Percentiles rank a stretch among this genome's conserved stretches.
phyloP scores from a whole-genome alignment of 805 yeast genomes.

The Monosporozyma yasuniensis region DNA sequence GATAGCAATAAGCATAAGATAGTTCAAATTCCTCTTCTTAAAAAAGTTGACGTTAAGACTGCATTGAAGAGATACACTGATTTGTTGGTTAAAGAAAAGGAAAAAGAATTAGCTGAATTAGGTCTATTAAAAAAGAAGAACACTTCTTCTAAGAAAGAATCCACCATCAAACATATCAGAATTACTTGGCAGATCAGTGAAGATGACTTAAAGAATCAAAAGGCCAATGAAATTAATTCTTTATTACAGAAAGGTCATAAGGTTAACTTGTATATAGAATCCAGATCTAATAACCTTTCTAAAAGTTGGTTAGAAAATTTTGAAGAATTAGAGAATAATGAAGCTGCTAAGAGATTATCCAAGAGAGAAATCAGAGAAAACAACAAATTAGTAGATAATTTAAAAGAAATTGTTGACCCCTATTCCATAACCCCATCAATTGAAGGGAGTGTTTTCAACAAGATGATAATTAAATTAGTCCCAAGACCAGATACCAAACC shows the following conservation, averaged over 20 bases:
- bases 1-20: conserved; percentile 4
- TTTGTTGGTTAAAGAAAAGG: conserved; percentile 19
- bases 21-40: conserved; percentile 20
- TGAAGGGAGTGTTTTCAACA: conserved; percentile 26
- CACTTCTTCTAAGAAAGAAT: conserved; percentile 14
- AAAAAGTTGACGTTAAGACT: conserved; percentile 17
- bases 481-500: conserved; percentile 16
- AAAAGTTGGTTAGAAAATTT: conserved; percentile 24
- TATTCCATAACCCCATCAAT: conserved; percentile 16
- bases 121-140: conserved; percentile 11
- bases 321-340: conserved; percentile 10
- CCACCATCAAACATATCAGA: conserved; percentile 38
- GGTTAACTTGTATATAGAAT: conserved; percentile 36
- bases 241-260: conserved; percentile 38
- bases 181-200: conserved; percentile 50
- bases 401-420: conserved; percentile 24
- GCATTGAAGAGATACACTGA: conserved; percentile 26
- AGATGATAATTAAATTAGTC: conserved; percentile 23
- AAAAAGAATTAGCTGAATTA: conserved; percentile 18
- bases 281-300: conserved; percentile 22
- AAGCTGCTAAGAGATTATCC: background rate
- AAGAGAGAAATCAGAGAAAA: conserved; percentile 32
- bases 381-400: conserved; percentile 23
- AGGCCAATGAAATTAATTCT: conserved; percentile 39
- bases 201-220: conserved; percentile 45